Conservation (phyloP, 2,329 filamentous ascomycete genomes). For the Gaeumannomyces sp. region DNA sequence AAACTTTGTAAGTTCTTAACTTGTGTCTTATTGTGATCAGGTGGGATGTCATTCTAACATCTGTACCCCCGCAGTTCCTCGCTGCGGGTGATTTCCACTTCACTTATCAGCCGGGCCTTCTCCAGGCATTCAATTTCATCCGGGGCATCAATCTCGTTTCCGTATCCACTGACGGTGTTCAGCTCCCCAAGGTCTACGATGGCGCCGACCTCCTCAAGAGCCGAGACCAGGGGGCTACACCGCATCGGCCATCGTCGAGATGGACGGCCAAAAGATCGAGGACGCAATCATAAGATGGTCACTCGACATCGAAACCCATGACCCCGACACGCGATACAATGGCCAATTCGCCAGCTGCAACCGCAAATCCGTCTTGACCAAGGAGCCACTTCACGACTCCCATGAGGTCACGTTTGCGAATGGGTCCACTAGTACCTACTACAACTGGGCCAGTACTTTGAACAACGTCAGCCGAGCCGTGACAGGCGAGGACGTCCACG, state of each 20-base stretch:
- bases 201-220: conserved; percentile 28
- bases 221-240: conserved; percentile 15
- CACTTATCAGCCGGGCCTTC: conserved; percentile 22
- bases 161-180: conserved; percentile 26
- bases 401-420: conserved; percentile 7
- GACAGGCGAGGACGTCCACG: too few relatives aligned
- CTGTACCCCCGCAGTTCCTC: conserved; percentile 18
- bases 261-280: conserved; percentile 23
- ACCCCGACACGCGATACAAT: conserved; percentile 30
- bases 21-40: background rate
- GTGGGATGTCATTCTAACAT: conserved; percentile 16
- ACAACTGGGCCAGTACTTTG: background rate
- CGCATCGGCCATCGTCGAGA: conserved; percentile 20
- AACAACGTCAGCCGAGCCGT: too few relatives aligned
- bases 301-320: conserved; percentile 26
- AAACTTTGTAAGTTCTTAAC: conserved; percentile 1
- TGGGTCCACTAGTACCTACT: background rate
- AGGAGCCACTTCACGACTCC: background rate
- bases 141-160: conserved; percentile 30
- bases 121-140: conserved; percentile 24
- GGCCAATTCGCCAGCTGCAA: background rate
- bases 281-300: conserved; percentile 34
- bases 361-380: too few relatives aligned
- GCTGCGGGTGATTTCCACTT: conserved; percentile 29
- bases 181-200: conserved; percentile 40